Conservation (phyloP, 371 early-diverging fungal species). For the Lichtheimia hyalospora region DNA sequence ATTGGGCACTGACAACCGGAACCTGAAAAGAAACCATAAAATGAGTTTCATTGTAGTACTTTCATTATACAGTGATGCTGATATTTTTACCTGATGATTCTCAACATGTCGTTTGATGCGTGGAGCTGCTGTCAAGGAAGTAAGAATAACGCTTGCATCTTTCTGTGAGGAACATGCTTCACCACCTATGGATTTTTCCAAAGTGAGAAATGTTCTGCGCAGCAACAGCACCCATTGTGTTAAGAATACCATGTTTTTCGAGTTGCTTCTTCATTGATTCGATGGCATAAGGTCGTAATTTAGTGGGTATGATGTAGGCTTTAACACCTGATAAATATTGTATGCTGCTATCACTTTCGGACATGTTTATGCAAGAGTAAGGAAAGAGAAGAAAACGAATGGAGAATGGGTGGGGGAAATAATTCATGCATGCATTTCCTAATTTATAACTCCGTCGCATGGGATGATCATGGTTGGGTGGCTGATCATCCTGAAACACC, state of each 20-base stretch:
- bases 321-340: conserved; percentile 8
- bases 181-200: conserved; percentile 19
- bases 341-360: background rate
- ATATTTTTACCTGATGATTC: conserved; percentile 18
- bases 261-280: conserved; percentile 8
- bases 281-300: conserved; percentile 13
- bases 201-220: background rate
- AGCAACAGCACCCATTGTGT: background rate
- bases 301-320: conserved; percentile 24
- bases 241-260: conserved; percentile 17
- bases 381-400: background rate
- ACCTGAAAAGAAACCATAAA: background rate
- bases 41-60: no score
- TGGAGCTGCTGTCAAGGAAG: conserved; percentile 28
- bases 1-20: conserved; percentile 30
- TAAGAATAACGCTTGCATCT: conserved; percentile 28
- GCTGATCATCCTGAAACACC: no score
- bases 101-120: conserved; percentile 29
- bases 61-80: no score
- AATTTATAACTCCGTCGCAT: no score
- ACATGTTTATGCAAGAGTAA: background rate
- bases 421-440: no score
- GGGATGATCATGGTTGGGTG: no score
- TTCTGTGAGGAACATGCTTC: conserved; percentile 12
- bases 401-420: no score